Percentiles rank a stretch among this genome's conserved stretches.
phyloP scores from a whole-genome alignment of 2,329 filamentous ascomycete genomes.

The Bipolaris cookei region DNA sequence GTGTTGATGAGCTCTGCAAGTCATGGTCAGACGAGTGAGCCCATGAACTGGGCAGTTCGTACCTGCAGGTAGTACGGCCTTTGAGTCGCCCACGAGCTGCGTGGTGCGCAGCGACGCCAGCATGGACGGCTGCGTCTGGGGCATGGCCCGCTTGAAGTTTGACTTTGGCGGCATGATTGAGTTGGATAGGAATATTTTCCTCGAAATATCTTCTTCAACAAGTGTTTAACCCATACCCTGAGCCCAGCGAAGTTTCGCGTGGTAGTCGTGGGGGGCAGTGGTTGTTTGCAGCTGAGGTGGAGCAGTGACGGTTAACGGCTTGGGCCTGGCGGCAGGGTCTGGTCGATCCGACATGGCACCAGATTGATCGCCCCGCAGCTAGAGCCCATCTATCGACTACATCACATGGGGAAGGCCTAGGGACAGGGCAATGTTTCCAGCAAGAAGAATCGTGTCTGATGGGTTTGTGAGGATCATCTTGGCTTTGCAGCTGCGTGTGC shows the following conservation, averaged over 20 bases:
- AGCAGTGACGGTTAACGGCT: slow-evolving; percentile 19
- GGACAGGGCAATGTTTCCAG: neutral
- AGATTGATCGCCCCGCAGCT: slow-evolving; percentile 16
- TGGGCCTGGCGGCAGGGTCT: slow-evolving; percentile 18
- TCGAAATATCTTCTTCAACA: neutral
- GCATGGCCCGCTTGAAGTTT: slow-evolving; percentile 56
- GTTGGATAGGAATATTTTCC: neutral
- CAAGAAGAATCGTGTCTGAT: neutral
- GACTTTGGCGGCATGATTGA: slow-evolving; percentile 52
- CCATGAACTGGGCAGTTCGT: slow-evolving; percentile 21
- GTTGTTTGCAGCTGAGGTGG: slow-evolving; percentile 9
- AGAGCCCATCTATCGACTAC: slow-evolving; percentile 4
- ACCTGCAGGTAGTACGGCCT: slow-evolving; percentile 84
- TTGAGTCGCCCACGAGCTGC: slow-evolving; percentile 77
- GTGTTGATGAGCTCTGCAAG: slow-evolving; percentile 78
- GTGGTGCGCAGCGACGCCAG: slow-evolving; percentile 80
- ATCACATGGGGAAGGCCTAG: neutral
- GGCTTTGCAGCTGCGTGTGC: neutral
- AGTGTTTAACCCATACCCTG: slow-evolving; percentile 15
- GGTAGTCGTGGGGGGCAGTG: slow-evolving; percentile 13
- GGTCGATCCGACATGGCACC: slow-evolving; percentile 17
- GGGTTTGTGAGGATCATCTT: neutral
- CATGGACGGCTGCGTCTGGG: slow-evolving; percentile 54
- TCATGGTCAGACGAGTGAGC: slow-evolving; percentile 6
- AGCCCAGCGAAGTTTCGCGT: slow-evolving; percentile 8